Evolutionary conservation across 2,329 filamentous ascomycete species (phyloP).

Genomic region (Ophiostoma sp.): DNA sequence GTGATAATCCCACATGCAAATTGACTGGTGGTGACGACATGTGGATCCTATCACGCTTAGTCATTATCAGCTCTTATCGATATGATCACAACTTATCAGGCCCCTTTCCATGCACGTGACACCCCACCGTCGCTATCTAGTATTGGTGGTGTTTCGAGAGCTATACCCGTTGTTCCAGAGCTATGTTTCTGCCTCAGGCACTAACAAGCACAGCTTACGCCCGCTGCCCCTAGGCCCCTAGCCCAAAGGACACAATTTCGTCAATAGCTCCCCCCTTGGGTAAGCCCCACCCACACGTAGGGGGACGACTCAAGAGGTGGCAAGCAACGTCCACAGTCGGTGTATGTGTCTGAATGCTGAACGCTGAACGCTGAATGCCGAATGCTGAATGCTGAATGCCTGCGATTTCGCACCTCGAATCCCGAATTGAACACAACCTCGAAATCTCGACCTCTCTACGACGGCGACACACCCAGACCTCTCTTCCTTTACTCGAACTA

Average conservation of each 20-base stretch:
- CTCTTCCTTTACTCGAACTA: neutral
- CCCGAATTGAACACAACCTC: neutral
- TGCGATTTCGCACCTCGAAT: neutral
- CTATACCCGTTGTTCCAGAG: neutral
- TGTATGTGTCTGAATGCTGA: conserved; percentile 13
- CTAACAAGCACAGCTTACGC: neutral
- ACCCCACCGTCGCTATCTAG: neutral
- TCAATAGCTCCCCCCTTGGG: conserved; percentile 17
- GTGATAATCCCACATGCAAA: neutral
- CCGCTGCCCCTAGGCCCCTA: neutral
- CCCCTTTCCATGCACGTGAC: conserved; percentile 3
- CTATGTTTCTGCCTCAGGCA: conserved; percentile 12
- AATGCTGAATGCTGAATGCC: neutral
- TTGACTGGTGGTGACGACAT: neutral
- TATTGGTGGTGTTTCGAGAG: neutral
- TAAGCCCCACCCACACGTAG: conserved; percentile 13
- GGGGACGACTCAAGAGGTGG: neutral
- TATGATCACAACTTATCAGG: neutral
- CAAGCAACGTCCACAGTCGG: conserved; percentile 12
- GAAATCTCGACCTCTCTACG: neutral
- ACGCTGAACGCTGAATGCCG: neutral
- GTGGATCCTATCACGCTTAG: neutral
- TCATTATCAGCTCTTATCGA: conserved; percentile 9
- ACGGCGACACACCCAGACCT: conserved; percentile 8
- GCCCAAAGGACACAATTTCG: conserved; percentile 17